These are phyloP conservation scores for Pleurotus citrinopileatus DNA, from an alignment of 768 basidiomycete species.

Conservation along the genomic window DNA sequence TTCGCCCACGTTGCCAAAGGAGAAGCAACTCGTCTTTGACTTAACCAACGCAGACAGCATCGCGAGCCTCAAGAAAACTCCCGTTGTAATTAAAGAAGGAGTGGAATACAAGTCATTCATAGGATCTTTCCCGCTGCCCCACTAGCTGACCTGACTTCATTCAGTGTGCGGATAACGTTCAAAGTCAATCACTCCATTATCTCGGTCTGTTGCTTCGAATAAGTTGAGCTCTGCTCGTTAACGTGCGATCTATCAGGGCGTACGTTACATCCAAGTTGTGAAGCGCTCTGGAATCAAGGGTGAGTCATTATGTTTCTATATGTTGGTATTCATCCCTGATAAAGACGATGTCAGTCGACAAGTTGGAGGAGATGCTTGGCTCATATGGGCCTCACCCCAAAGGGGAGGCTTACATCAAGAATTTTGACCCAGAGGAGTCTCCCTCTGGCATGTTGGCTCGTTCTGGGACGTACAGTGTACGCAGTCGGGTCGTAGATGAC, in stretches of 20 bases:
- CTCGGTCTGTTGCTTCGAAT: conserved; percentile 44
- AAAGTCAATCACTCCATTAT: conserved; percentile 90
- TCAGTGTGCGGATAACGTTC: conserved; percentile 77
- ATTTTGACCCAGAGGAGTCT: conserved; percentile 71
- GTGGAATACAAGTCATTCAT: conserved; percentile 79
- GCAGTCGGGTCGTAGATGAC: conserved; percentile 84
- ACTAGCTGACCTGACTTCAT: conserved; percentile 10
- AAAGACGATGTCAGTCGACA: conserved; percentile 76
- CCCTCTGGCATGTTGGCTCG: conserved; percentile 84
- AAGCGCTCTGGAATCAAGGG: conserved; percentile 77
- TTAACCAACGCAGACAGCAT: conserved; percentile 46
- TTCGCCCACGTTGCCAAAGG: conserved; percentile 65
- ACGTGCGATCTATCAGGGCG: conserved; percentile 43
- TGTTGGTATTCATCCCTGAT: conserved; percentile 4
- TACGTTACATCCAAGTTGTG: conserved; percentile 86
- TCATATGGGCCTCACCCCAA: conserved; percentile 79
- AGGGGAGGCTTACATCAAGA: conserved; percentile 66
- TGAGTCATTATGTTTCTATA: conserved; percentile 24
- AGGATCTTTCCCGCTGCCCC: not conserved
- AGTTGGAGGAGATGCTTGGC: conserved; percentile 91
- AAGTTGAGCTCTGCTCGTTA: not conserved
- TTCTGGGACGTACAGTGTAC: conserved; percentile 72
- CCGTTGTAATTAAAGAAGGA: conserved; percentile 78
- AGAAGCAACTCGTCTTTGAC: conserved; percentile 66
- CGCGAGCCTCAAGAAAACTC: conserved; percentile 70